phyloP scores from a whole-genome alignment of 768 basidiomycete genomes.

The Suillus occidentalis region DNA sequence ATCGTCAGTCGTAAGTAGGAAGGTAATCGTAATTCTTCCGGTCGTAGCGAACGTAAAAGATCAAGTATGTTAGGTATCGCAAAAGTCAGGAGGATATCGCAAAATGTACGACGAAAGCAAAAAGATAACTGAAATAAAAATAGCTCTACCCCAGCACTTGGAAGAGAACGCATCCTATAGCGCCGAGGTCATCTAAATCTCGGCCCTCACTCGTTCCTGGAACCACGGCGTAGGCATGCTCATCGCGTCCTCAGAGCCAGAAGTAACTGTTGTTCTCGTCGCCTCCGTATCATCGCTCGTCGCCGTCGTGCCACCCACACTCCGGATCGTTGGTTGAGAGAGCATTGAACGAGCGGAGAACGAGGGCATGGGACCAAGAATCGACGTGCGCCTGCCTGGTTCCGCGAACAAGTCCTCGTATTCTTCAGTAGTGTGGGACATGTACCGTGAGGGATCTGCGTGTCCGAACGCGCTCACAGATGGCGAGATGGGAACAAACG shows the following conservation, averaged over 20 bases:
- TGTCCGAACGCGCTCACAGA: conserved; percentile 51
- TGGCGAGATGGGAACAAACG: conserved; percentile 42
- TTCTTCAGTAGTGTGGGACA: conserved; percentile 3
- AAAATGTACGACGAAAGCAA: not conserved
- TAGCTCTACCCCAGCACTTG: conserved; percentile 1
- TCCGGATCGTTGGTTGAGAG: conserved; percentile 31
- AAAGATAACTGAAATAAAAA: not conserved
- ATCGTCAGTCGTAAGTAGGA: conserved; percentile 6
- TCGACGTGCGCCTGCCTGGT: conserved; percentile 23
- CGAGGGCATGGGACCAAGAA: conserved; percentile 35
- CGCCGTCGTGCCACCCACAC: conserved; percentile 29
- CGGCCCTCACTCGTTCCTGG: not conserved
- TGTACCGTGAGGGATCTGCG: conserved; percentile 14
- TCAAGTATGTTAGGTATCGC: conserved; percentile 11
- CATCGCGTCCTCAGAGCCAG: conserved; percentile 2
- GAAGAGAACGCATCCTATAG: not conserved
- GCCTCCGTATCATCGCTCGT: conserved; percentile 31
- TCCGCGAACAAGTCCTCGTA: conserved; percentile 3
- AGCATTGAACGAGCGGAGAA: conserved; percentile 24
- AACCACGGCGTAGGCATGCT: not conserved
- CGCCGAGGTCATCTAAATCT: not conserved
- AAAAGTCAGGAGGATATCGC: conserved; percentile 9
- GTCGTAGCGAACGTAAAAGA: not conserved
- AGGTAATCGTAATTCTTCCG: not conserved
- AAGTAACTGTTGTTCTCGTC: conserved; percentile 23